Conservation (phyloP, 179 eudicot genomes). For the Silene noctiflora region DNA sequence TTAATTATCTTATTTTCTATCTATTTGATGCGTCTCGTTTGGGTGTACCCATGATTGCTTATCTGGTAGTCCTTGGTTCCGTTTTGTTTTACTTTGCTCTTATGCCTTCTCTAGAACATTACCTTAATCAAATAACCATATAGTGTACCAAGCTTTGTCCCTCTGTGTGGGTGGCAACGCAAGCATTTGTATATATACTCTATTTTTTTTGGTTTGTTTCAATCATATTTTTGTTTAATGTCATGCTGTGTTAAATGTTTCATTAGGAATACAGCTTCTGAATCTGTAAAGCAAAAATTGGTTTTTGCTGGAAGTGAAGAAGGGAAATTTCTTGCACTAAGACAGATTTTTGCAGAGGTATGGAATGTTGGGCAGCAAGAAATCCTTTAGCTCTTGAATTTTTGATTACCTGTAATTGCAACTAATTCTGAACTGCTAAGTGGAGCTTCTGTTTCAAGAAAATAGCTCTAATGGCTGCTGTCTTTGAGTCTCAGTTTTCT, state of each 20-base stretch:
- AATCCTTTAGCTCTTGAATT: not conserved
- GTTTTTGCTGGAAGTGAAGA: conserved; percentile 89
- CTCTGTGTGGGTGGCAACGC: not conserved
- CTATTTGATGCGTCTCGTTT: not conserved
- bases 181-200: not conserved
- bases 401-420: not conserved
- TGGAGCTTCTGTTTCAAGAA: not conserved
- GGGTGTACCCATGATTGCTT: not conserved
- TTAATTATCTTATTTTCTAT: not conserved
- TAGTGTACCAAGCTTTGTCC: not conserved
- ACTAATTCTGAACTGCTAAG: not conserved
- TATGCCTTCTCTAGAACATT: not conserved
- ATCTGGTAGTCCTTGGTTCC: not conserved
- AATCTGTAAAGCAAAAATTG: conserved; percentile 72
- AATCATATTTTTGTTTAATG: not conserved
- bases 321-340: conserved; percentile 90
- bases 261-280: conserved; percentile 86
- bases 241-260: conserved; percentile 3
- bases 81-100: not conserved
- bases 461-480: not conserved
- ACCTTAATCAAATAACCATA: not conserved
- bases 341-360: conserved; percentile 96
- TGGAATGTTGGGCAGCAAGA: conserved; percentile 6
- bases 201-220: not conserved
- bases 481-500: not conserved